A percentile compares a stretch with the other conserved stretches of the same genome.
phyloP scores from a whole-genome alignment of 495 filamentous ascomycete genomes.

The Hyaloscypha hepaticicola region DNA sequence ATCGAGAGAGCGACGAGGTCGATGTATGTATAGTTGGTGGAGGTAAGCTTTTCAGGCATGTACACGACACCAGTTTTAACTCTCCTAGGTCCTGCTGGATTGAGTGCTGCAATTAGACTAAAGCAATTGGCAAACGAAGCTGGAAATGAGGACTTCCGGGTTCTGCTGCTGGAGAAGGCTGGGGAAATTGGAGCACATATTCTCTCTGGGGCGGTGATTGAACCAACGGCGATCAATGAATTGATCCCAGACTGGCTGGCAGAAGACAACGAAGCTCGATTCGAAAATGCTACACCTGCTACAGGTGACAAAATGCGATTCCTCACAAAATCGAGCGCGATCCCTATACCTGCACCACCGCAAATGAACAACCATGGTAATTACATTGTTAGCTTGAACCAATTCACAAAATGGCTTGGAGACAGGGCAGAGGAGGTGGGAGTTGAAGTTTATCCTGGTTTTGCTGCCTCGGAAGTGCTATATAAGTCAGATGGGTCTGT shows the following conservation, averaged over 20 bases:
- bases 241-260: constrained; percentile 91
- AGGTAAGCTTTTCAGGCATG: constrained; percentile 46
- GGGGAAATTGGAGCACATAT: constrained; percentile 95
- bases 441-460: constrained; percentile 98
- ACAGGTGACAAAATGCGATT: constrained; percentile 88
- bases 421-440: constrained; percentile 94
- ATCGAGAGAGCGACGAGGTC: constrained; percentile 88
- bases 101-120: constrained; percentile 88
- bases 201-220: constrained; percentile 91
- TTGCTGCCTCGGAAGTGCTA: constrained; percentile 89
- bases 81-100: constrained; percentile 73
- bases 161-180: constrained; percentile 91
- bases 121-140: constrained; percentile 95
- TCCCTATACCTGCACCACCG: constrained; percentile 83
- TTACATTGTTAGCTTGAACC: constrained; percentile 93
- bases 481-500: constrained; percentile 86
- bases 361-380: constrained; percentile 99
- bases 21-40: constrained; percentile 97
- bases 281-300: constrained; percentile 80
- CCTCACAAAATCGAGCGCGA: constrained; percentile 75
- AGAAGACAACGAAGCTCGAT: constrained; percentile 80
- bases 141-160: constrained; percentile 94
- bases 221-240: constrained; percentile 86
- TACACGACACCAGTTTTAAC: constrained; percentile 3
- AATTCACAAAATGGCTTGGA: constrained; percentile 91